Conservation (phyloP, 1,139 yeast species). For the Kurtzmaniella quercitrusa region DNA sequence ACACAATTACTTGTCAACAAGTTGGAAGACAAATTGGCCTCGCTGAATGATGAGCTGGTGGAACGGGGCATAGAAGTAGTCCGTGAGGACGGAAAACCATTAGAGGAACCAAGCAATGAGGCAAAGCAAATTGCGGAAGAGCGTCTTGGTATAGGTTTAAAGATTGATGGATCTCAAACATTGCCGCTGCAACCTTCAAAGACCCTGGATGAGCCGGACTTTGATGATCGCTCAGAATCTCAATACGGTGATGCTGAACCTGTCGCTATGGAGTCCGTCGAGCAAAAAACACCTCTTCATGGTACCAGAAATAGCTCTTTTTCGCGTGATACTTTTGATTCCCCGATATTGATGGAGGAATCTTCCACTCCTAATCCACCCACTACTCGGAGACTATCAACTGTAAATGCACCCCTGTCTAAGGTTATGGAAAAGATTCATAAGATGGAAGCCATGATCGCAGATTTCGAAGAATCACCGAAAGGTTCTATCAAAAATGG, state of each 20-base stretch:
- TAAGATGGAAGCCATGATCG: slow-evolving; percentile 22
- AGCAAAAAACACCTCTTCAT: neutral
- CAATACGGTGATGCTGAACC: neutral
- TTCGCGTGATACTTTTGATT: neutral
- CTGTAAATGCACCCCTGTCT: slow-evolving; percentile 14
- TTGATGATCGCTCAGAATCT: neutral
- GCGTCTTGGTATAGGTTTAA: no score
- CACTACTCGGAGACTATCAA: slow-evolving; percentile 13
- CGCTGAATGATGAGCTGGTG: neutral
- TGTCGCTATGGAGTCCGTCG: neutral
- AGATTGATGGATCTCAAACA: no score
- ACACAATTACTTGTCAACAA: slow-evolving; percentile 10
- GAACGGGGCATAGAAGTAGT: neutral
- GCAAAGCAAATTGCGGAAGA: no score
- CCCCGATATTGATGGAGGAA: neutral
- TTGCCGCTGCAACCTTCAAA: no score
- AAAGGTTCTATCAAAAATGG: neutral
- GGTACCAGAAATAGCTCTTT: neutral
- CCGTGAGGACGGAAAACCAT: no score
- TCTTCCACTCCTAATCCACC: slow-evolving; percentile 12
- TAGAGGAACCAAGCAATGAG: slow-evolving; percentile 6
- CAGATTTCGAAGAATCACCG: slow-evolving; percentile 3
- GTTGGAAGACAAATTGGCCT: slow-evolving; percentile 9
- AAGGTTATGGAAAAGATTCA: slow-evolving; percentile 24
- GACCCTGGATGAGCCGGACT: neutral